Percentiles rank a stretch among this genome's conserved stretches.
phyloP scores from a whole-genome alignment of 129 eudicot species.

The Lactuca sativa region DNA sequence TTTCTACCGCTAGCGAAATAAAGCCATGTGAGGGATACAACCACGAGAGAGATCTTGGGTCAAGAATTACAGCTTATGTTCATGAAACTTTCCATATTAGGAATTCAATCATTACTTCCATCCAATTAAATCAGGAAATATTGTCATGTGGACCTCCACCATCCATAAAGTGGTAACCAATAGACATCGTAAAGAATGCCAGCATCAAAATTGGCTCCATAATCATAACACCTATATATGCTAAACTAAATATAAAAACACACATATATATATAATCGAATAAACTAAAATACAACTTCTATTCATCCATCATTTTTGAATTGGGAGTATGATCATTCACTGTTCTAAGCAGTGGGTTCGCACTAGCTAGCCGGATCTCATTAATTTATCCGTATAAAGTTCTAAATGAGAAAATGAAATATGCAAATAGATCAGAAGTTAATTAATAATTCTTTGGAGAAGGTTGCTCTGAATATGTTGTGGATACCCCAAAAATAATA shows the following conservation, averaged over 20 bases:
- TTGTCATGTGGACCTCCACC: conserved; percentile 48
- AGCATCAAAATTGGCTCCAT: conserved; percentile 14
- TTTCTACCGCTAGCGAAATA: conserved; percentile 9
- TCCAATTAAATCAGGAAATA: conserved; percentile 21
- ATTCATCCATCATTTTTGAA: not conserved
- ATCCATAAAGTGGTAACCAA: conserved; percentile 39
- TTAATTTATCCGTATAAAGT: not conserved
- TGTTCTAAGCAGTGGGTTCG: not conserved
- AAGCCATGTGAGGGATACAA: conserved; percentile 53
- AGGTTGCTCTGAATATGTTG: not conserved
- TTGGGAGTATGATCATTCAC: not conserved
- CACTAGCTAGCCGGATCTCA: not conserved
- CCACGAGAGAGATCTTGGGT: conserved; percentile 47
- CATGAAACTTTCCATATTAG: conserved; percentile 38
- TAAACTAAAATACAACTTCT: conserved; percentile 16
- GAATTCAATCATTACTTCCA: conserved; percentile 36
- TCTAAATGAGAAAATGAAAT: not conserved
- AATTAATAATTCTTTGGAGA: not conserved
- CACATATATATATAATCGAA: conserved; percentile 32
- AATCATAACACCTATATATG: conserved; percentile 26
- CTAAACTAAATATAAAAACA: conserved; percentile 1
- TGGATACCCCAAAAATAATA: not conserved
- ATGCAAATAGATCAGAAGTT: conserved; percentile 1
- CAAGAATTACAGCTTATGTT: conserved; percentile 31
- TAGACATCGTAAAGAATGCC: conserved; percentile 34